These are phyloP conservation scores for Tolypocladium tropicale DNA, from an alignment of 2,329 filamentous ascomycete species.

Conservation along the genomic window DNA sequence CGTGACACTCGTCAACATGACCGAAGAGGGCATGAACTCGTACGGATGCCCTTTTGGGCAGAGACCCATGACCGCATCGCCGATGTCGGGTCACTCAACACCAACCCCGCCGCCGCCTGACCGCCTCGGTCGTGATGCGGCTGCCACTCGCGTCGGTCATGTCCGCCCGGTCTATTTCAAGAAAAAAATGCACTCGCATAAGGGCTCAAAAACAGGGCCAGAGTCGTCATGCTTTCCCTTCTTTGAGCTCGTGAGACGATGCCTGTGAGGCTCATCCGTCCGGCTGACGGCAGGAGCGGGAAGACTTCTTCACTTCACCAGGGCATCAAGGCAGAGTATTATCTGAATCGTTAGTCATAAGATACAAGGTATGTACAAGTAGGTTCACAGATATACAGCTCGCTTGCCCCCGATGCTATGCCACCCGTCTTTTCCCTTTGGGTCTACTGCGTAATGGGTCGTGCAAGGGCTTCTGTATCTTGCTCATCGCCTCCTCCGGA, in stretches of 20 bases:
- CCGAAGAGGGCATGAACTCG: background rate
- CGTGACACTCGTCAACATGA: background rate
- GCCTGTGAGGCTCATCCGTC: background rate
- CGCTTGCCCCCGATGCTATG: conserved; percentile 23
- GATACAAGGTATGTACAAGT: conserved; percentile 26
- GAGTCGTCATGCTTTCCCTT: background rate
- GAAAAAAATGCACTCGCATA: background rate
- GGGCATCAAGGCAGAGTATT: background rate
- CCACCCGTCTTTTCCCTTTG: conserved; percentile 28
- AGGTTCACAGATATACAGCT: conserved; percentile 29
- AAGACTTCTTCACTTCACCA: background rate
- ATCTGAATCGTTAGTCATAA: conserved; percentile 16
- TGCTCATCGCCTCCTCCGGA: conserved; percentile 34
- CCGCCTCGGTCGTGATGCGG: background rate
- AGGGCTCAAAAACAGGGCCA: background rate
- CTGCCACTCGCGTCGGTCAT: background rate
- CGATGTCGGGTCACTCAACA: background rate
- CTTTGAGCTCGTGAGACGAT: background rate
- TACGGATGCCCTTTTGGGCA: background rate
- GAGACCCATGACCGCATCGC: background rate
- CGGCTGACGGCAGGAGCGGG: background rate
- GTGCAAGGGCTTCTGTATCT: conserved; percentile 35
- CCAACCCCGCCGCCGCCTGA: background rate
- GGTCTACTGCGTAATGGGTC: conserved; percentile 30
- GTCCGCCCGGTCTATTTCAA: background rate